Conservation (phyloP, 108 stramenopile species). For the Nitzschia palea region DNA sequence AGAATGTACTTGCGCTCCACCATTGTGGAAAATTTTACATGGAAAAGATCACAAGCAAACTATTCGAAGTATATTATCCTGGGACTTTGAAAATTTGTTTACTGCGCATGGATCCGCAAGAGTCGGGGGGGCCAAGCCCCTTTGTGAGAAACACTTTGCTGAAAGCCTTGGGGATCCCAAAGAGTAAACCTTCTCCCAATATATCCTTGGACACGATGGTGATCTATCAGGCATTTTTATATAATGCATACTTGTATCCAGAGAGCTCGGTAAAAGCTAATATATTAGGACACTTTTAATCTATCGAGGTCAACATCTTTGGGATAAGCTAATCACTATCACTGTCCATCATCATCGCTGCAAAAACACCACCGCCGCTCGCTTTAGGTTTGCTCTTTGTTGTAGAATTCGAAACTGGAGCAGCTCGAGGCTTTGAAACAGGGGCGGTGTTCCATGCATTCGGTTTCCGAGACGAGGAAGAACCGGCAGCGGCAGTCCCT, state of each 20-base stretch:
- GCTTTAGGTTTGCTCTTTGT: slow-evolving; percentile 19
- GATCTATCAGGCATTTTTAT: too few species aligned
- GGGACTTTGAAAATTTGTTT: slow-evolving; percentile 1
- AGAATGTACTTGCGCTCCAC: neutral
- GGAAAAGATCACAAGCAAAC: neutral
- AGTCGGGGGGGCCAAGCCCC: neutral
- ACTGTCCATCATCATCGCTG: slow-evolving; percentile 90
- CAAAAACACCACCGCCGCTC: slow-evolving; percentile 64
- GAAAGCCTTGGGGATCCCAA: neutral
- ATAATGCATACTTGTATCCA: too few species aligned
- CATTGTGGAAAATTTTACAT: neutral
- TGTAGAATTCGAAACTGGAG: slow-evolving; percentile 7
- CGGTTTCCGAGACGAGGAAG: slow-evolving; percentile 3
- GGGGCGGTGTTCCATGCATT: slow-evolving; percentile 46
- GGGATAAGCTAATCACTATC: slow-evolving; percentile 80
- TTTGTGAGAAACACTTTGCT: neutral
- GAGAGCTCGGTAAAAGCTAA: too few species aligned
- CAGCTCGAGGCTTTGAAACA: slow-evolving; percentile 33
- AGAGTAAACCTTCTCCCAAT: neutral
- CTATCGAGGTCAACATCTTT: too few species aligned
- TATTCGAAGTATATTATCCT: neutral
- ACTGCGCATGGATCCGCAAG: neutral
- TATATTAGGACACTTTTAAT: too few species aligned
- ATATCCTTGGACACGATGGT: too few species aligned
- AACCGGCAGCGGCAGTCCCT: neutral